A percentile compares a stretch with the other conserved stretches of the same genome.
Evolutionary conservation across 78 protist species (phyloP).

Genomic region (Dictyostelium capitatum): DNA sequence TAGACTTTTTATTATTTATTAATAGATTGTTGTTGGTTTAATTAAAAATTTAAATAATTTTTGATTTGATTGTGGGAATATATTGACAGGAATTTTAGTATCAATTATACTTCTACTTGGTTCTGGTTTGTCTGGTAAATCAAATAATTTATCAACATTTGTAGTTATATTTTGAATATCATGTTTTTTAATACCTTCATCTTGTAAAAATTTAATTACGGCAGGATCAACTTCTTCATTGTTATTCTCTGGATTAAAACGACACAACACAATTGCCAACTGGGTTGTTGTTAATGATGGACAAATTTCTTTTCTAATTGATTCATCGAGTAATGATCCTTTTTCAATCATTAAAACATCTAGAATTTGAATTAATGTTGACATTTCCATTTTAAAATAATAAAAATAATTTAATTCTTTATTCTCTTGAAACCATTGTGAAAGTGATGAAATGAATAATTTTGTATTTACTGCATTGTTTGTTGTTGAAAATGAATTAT

Average conservation of each 20-base stretch:
- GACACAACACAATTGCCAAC: conserved; percentile 38
- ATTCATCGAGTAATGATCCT: conserved; percentile 35
- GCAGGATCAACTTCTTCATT: conserved; percentile 66
- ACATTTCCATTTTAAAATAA: conserved; percentile 69
- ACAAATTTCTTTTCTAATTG: conserved; percentile 54
- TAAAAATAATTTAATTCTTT: conserved; percentile 60
- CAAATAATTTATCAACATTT: conserved; percentile 40
- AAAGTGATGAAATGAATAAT: conserved; percentile 34
- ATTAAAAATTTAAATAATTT: conserved; percentile 13
- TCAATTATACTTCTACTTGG: conserved; percentile 46
- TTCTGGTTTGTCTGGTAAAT: conserved; percentile 51
- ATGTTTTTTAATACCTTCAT: conserved; percentile 69
- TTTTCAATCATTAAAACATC: conserved; percentile 67
- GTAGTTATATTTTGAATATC: conserved; percentile 32
- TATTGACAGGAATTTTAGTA: conserved; percentile 25
- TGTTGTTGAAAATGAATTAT: not conserved
- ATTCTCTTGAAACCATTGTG: conserved; percentile 76
- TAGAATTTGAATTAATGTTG: conserved; percentile 23
- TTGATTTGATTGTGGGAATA: conserved; percentile 24
- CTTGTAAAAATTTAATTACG: conserved; percentile 56
- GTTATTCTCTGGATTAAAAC: conserved; percentile 6
- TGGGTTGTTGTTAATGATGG: conserved; percentile 56
- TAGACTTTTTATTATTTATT: not conserved
- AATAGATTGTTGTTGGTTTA: conserved; percentile 13
- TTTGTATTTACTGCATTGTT: conserved; percentile 42